Percentiles rank a stretch among this genome's conserved stretches.
phyloP scores from a whole-genome alignment of 148 eudicot species.

The Diospyros kaki region DNA sequence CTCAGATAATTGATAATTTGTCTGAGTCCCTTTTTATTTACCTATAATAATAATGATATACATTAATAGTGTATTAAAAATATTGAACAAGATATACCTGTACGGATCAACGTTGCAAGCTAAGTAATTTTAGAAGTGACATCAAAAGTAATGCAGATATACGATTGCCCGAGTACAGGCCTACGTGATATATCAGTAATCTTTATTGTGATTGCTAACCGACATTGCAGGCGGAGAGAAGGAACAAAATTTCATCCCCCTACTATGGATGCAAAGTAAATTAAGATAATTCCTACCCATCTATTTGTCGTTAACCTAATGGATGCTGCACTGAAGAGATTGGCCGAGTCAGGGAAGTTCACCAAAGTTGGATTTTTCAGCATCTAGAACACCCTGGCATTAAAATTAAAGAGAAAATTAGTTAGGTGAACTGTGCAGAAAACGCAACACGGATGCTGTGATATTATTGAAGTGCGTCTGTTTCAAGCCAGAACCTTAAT shows the following conservation, averaged over 20 bases:
- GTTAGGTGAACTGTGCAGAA: neutral
- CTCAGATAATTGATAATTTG: too few relatives aligned
- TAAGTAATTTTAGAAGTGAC: too few relatives aligned
- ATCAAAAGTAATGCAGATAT: too few relatives aligned
- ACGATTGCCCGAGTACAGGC: too few relatives aligned
- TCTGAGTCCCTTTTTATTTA: too few relatives aligned
- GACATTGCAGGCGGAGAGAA: neutral
- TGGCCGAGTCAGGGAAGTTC: neutral
- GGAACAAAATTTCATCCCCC: neutral
- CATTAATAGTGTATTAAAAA: too few relatives aligned
- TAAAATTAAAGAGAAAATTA: conserved; percentile 10
- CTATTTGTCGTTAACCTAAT: neutral
- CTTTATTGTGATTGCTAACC: too few relatives aligned
- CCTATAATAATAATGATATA: too few relatives aligned
- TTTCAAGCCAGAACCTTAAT: conserved; percentile 51
- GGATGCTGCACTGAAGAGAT: neutral
- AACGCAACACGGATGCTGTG: neutral
- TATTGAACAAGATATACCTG: too few relatives aligned
- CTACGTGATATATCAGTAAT: too few relatives aligned
- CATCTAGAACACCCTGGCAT: conserved; percentile 43
- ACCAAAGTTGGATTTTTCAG: conserved; percentile 23
- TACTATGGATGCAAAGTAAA: neutral
- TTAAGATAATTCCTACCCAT: neutral
- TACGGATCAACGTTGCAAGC: too few relatives aligned
- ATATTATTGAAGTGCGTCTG: neutral